Conservation (phyloP, 495 filamentous ascomycete genomes). For the Immersiella caudata region DNA sequence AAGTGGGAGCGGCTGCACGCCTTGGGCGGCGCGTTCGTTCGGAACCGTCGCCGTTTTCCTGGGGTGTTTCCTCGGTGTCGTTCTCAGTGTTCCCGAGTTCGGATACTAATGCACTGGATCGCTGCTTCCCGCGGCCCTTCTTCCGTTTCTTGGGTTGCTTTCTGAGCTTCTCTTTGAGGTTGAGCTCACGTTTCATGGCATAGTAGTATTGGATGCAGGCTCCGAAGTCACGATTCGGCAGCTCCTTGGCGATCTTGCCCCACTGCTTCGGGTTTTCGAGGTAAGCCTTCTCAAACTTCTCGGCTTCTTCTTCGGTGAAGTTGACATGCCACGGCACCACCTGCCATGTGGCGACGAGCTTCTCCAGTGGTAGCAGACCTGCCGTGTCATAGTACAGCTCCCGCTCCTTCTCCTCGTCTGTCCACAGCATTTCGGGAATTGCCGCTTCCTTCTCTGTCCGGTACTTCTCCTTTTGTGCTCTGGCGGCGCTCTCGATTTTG, state of each 20-base stretch:
- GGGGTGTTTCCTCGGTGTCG: slow-evolving; percentile 52
- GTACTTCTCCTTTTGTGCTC: slow-evolving; percentile 69
- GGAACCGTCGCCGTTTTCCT: slow-evolving; percentile 54
- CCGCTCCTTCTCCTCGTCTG: slow-evolving; percentile 48
- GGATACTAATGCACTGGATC: slow-evolving; percentile 75
- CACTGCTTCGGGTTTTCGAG: slow-evolving; percentile 86
- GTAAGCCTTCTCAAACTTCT: slow-evolving; percentile 76
- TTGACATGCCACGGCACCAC: slow-evolving; percentile 78
- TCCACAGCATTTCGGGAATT: slow-evolving; percentile 76
- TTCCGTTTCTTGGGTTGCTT: slow-evolving; percentile 68
- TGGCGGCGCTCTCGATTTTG: slow-evolving; percentile 68
- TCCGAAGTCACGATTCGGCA: slow-evolving; percentile 74
- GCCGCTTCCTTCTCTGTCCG: slow-evolving; percentile 82
- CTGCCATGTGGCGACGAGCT: slow-evolving; percentile 69
- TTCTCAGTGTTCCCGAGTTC: slow-evolving; percentile 66
- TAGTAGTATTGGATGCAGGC: slow-evolving; percentile 96
- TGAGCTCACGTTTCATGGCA: slow-evolving; percentile 81
- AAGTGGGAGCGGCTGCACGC: slow-evolving; percentile 58
- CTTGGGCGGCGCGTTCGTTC: slow-evolving; percentile 52
- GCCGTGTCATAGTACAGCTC: slow-evolving; percentile 72
- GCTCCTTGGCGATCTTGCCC: slow-evolving; percentile 78
- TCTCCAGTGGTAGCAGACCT: slow-evolving; percentile 65
- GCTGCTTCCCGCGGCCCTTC: slow-evolving; percentile 61
- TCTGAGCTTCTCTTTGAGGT: slow-evolving; percentile 83
- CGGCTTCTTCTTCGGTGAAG: slow-evolving; percentile 78